Evolutionary conservation across 352 stramenopile genomes (phyloP).

Genomic region (Pythium rishiriense): DNA sequence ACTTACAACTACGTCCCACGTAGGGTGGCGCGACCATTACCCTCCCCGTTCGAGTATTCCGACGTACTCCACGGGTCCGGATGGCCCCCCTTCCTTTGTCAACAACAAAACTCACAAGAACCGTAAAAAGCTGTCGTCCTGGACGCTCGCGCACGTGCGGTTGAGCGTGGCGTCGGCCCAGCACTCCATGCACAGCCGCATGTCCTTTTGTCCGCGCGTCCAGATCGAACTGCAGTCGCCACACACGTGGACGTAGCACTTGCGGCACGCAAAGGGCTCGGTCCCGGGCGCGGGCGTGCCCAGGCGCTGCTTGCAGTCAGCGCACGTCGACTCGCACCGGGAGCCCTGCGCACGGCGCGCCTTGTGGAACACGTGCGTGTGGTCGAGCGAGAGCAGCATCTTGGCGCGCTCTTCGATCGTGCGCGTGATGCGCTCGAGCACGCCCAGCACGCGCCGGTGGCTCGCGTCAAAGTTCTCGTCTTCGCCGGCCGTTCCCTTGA

Average conservation of each 20-base stretch:
- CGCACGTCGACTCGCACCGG: slow-evolving; percentile 8
- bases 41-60: too few species aligned
- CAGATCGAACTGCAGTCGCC: slow-evolving; percentile 25
- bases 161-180: slow-evolving; percentile 26
- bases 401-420: slow-evolving; percentile 26
- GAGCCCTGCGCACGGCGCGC: neutral
- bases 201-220: slow-evolving; percentile 19
- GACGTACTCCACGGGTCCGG: too few species aligned
- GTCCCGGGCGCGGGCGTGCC: neutral
- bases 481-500: slow-evolving; percentile 14
- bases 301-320: slow-evolving; percentile 13
- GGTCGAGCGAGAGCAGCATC: slow-evolving; percentile 25
- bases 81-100: neutral
- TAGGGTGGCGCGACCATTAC: too few species aligned
- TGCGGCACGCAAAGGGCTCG: slow-evolving; percentile 21
- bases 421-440: slow-evolving; percentile 14
- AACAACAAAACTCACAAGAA: neutral
- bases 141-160: neutral
- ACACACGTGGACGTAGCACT: slow-evolving; percentile 24
- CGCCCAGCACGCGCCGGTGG: slow-evolving; percentile 10
- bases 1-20: too few species aligned
- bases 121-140: neutral
- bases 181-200: slow-evolving; percentile 30
- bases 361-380: slow-evolving; percentile 21
- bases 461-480: slow-evolving; percentile 13